These are phyloP conservation scores for Fusarium incarnatum DNA, from an alignment of 2,329 filamentous ascomycete genomes.

Conservation along the genomic window DNA sequence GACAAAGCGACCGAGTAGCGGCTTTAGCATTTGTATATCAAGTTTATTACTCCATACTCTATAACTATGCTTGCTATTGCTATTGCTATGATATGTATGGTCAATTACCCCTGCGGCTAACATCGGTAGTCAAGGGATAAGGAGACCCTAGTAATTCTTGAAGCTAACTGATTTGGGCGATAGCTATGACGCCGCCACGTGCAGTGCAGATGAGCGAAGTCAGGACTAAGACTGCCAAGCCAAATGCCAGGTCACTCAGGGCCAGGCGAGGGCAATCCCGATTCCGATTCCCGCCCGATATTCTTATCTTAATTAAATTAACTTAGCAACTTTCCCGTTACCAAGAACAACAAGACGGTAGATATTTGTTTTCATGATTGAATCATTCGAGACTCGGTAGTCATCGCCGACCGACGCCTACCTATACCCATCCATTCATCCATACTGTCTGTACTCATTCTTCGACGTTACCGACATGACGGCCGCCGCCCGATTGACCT, in stretches of 20 bases:
- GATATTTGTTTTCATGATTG: constrained; percentile 30
- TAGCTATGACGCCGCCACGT: constrained; percentile 42
- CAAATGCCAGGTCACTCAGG: constrained; percentile 26
- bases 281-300: constrained; percentile 41
- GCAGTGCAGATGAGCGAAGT: constrained; percentile 31
- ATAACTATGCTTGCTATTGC: background rate
- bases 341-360: background rate
- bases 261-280: constrained; percentile 31
- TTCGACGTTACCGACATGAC: constrained; percentile 62
- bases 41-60: background rate
- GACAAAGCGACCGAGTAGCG: background rate
- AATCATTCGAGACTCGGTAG: constrained; percentile 26
- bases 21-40: background rate
- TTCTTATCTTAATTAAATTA: background rate
- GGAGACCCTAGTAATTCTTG: background rate
- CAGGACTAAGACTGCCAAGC: background rate
- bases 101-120: constrained; percentile 32
- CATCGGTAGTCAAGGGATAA: constrained; percentile 24
- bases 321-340: background rate
- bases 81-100: background rate
- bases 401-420: constrained; percentile 7
- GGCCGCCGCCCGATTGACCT: constrained; percentile 72
- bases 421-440: background rate
- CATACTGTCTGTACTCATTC: constrained; percentile 2
- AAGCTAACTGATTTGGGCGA: constrained; percentile 8